Conservation (phyloP, 768 basidiomycete genomes). For the Clitopilus hobsonii region DNA sequence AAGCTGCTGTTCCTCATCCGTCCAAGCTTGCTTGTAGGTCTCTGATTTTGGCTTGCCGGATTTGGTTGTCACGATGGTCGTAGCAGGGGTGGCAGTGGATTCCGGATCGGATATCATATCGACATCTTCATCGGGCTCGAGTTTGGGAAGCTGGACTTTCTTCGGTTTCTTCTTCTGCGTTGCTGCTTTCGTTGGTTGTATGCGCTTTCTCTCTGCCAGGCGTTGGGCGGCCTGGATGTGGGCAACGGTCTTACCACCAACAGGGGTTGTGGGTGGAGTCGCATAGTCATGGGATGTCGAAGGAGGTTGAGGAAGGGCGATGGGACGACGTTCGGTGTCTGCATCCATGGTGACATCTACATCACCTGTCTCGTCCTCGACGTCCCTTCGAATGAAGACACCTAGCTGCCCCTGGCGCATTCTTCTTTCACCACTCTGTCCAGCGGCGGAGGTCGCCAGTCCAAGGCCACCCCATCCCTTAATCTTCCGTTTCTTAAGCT, state of each 20-base stretch:
- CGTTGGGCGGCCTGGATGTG: not conserved
- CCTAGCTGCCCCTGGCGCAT: slow-evolving; percentile 19
- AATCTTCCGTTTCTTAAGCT: slow-evolving; percentile 52
- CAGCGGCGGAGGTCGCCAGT: slow-evolving; percentile 16
- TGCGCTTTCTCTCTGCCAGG: not conserved
- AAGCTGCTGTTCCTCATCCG: slow-evolving; percentile 68
- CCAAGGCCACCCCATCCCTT: slow-evolving; percentile 25
- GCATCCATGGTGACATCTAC: slow-evolving; percentile 48
- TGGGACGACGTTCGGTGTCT: slow-evolving; percentile 11
- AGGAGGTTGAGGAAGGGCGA: no score
- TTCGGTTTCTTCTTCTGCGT: not conserved
- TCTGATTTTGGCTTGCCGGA: slow-evolving; percentile 47
- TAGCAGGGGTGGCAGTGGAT: not conserved
- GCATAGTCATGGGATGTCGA: not conserved
- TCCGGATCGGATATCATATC: not conserved
- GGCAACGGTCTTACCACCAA: slow-evolving; percentile 13
- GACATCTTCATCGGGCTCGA: slow-evolving; percentile 9
- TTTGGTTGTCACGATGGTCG: not conserved
- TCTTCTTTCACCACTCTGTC: not conserved
- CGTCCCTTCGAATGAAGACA: slow-evolving; percentile 52
- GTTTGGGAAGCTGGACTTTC: not conserved
- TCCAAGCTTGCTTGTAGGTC: slow-evolving; percentile 84
- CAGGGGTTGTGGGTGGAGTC: not conserved
- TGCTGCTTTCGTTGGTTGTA: not conserved
- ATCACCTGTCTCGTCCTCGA: slow-evolving; percentile 56